A percentile compares a stretch with the other conserved stretches of the same genome.
phyloP scores from a whole-genome alignment of 768 basidiomycete species.

The Lentinula guzmanii region DNA sequence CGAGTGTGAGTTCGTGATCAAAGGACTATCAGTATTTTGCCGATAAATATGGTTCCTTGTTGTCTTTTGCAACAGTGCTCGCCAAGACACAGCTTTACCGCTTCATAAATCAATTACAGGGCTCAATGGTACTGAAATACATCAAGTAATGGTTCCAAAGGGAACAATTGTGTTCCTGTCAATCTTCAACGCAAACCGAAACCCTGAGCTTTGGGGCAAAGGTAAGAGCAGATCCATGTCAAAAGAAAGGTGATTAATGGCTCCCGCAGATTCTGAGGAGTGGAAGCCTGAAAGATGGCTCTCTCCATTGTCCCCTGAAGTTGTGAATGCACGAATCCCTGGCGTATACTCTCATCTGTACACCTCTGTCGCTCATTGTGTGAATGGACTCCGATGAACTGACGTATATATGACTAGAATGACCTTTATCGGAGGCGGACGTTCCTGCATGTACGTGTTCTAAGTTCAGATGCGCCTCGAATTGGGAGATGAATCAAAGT shows the following conservation, averaged over 20 bases:
- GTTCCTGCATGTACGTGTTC: slow-evolving; percentile 30
- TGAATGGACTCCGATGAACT: neutral
- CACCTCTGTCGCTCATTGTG: slow-evolving; percentile 3
- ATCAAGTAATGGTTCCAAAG: slow-evolving; percentile 20
- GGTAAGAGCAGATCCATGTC: neutral
- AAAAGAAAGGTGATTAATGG: no score
- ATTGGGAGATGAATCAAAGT: neutral
- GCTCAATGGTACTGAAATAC: slow-evolving; percentile 19
- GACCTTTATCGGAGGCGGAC: slow-evolving; percentile 36
- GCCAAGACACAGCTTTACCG: slow-evolving; percentile 27
- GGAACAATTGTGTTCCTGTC: slow-evolving; percentile 21
- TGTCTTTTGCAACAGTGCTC: slow-evolving; percentile 18
- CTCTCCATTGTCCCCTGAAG: slow-evolving; percentile 22
- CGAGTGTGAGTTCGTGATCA: slow-evolving; percentile 18
- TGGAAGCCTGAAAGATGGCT: slow-evolving; percentile 46
- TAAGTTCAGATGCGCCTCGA: no score
- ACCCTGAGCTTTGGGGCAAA: slow-evolving; percentile 32
- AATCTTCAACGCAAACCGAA: slow-evolving; percentile 24
- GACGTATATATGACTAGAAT: slow-evolving; percentile 20
- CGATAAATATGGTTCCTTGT: neutral
- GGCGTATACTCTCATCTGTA: slow-evolving; percentile 30
- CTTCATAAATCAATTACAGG: slow-evolving; percentile 25
- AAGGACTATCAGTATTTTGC: no score
- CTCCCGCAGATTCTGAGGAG: slow-evolving; percentile 26
- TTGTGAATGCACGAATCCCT: slow-evolving; percentile 26